A percentile compares a stretch with the other conserved stretches of the same genome.
These are phyloP conservation scores for Lagerstroemia speciosa DNA, from an alignment of 345 rosid species.

Conservation along the genomic window DNA sequence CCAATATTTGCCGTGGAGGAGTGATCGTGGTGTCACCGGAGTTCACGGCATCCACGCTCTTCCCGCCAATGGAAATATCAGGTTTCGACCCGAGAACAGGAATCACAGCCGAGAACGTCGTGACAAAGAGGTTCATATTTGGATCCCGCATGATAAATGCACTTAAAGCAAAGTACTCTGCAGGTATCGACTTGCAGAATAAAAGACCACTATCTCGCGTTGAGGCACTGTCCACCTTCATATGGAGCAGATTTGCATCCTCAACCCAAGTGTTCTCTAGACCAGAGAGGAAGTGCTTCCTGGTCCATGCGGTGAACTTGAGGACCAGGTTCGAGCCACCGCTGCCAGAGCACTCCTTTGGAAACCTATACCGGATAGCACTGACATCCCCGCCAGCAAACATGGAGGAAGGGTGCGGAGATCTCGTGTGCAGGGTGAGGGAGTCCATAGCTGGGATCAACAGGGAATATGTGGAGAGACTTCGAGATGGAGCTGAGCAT, in stretches of 20 bases:
- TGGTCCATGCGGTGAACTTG: constrained; percentile 22
- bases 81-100: constrained; percentile 10
- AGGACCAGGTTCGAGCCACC: constrained; percentile 15
- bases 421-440: constrained; percentile 18
- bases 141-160: constrained; percentile 8
- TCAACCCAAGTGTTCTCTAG: constrained; percentile 1
- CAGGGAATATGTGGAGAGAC: constrained; percentile 20
- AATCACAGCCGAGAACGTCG: constrained; percentile 10
- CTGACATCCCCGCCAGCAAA: constrained; percentile 5
- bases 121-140: constrained; percentile 24
- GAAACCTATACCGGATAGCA: constrained; percentile 11
- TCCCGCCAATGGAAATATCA: constrained; percentile 18
- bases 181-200: background rate
- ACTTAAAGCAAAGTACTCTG: constrained; percentile 12
- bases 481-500: constrained; percentile 18
- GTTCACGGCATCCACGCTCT: constrained; percentile 17
- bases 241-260: constrained; percentile 22
- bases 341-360: constrained; percentile 11
- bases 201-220: constrained; percentile 20
- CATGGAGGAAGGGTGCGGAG: constrained; percentile 6
- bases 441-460: constrained; percentile 20
- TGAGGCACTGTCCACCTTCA: constrained; percentile 29
- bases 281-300: background rate
- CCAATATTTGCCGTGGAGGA: constrained; percentile 21
- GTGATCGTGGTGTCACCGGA: constrained; percentile 5